Evolutionary conservation across 2,329 filamentous ascomycete species (phyloP), one percentile per base, ranked within the genome.

Genomic region (Botrytis tulipae): DNA sequence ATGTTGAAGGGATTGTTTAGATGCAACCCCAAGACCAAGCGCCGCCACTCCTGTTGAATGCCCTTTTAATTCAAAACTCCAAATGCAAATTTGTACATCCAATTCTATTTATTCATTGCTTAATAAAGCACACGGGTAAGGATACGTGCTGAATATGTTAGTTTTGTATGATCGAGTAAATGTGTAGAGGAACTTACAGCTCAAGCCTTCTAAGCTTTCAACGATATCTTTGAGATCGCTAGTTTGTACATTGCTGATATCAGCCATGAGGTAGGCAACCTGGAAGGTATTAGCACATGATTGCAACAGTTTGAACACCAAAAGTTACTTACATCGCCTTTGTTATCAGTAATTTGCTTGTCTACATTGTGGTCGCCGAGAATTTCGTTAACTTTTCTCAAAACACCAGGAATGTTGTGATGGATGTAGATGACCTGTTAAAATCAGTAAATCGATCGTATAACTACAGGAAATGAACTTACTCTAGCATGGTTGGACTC

Each of bases 321-420:
- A 54, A 14, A 25, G 57, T 78, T 46, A 29, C 87, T 77, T 84
- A 93, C 91, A 82, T 98, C 95, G 78, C 94, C 95, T 85, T 92
- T 92, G 84, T 93, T 97, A 83, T 98, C 96, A 69, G 93, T 96
- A 86, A 97, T 98, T 84, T 99, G 96, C 87, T 98, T 98, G 85
- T 98, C 95, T 78, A 99, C 95, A 83, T 99, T 99, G 86, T 99
- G 95, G 80, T 97, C 91, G 61, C 92, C 93, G 66, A 99, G 88
- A 76, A 98, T 94, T 80, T 96, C 93, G 86, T 99, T 99, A 77
- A 99, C 96, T 85, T 92, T 93, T 80, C 94, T 90, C 82, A 99
- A 86, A 76, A 99, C 96, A 86, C 96, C 96, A 66, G 96, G 96
- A 35, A 98, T 90, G 84, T 99, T 99, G 83, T 92, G 92, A 85